phyloP scores from a whole-genome alignment of 2,329 filamentous ascomycete genomes.

The Calonectria henricotiae region DNA sequence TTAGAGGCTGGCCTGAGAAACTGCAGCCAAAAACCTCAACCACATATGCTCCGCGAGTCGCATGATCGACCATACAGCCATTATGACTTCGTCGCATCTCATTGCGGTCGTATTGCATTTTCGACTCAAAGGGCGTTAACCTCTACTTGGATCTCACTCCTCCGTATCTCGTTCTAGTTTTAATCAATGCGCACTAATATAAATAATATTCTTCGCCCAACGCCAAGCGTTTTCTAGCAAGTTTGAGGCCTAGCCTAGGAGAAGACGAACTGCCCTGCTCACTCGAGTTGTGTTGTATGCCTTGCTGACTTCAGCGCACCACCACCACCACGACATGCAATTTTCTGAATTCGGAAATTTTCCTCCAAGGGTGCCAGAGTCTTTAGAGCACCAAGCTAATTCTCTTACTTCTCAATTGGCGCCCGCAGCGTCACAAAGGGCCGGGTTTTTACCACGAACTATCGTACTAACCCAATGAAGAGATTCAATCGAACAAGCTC shows the following conservation, averaged over 20 bases:
- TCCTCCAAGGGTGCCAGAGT: conserved; percentile 11
- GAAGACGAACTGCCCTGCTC: not conserved
- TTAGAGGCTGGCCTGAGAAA: conserved; percentile 28
- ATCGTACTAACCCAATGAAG: conserved; percentile 36
- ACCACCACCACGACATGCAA: conserved; percentile 35
- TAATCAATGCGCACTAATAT: not conserved
- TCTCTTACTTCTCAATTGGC: conserved; percentile 40
- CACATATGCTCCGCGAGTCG: conserved; percentile 15
- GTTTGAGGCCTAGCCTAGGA: conserved; percentile 13
- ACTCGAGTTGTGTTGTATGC: conserved; percentile 9
- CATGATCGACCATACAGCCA: conserved; percentile 34
- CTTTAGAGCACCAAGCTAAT: conserved; percentile 21
- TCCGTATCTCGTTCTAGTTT: conserved; percentile 1
- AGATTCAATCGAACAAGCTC: conserved; percentile 43
- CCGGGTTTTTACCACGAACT: conserved; percentile 42
- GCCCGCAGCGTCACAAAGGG: conserved; percentile 42
- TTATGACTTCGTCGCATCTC: conserved; percentile 30
- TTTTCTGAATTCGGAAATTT: conserved; percentile 42
- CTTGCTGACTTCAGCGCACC: conserved; percentile 30
- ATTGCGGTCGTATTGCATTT: conserved; percentile 27
- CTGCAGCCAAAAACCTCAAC: conserved; percentile 25
- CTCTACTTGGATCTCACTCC: not conserved
- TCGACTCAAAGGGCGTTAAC: not conserved
- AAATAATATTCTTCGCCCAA: conserved; percentile 6
- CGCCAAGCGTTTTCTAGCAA: conserved; percentile 5